Conservation (phyloP, 1,284 basidiomycete genomes). For the Rhodotorula sp. region DNA sequence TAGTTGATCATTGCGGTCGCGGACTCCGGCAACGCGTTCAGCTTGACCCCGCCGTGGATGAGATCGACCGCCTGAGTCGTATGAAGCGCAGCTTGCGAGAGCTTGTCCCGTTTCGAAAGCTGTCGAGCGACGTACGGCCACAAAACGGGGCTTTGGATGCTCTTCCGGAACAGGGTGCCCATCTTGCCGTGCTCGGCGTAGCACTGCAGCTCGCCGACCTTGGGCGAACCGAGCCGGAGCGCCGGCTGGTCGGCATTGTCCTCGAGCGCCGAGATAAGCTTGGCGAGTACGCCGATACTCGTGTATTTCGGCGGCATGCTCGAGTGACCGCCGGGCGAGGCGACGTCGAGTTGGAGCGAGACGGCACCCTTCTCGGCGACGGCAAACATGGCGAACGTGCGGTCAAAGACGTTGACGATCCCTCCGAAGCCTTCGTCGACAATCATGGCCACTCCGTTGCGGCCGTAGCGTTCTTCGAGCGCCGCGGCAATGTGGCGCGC, state of each 20-base stretch:
- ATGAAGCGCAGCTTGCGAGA: slow-evolving; percentile 55
- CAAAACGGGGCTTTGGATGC: slow-evolving; percentile 50
- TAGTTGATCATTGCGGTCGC: slow-evolving; percentile 56
- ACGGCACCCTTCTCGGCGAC: slow-evolving; percentile 54
- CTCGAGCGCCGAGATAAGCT: slow-evolving; percentile 60
- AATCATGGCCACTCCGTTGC: slow-evolving; percentile 62
- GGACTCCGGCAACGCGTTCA: slow-evolving; percentile 44
- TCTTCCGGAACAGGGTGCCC: slow-evolving; percentile 51
- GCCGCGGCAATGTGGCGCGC: slow-evolving; percentile 57
- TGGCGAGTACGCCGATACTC: slow-evolving; percentile 63
- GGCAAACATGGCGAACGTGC: slow-evolving; percentile 50
- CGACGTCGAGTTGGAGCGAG: slow-evolving; percentile 40
- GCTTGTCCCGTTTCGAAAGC: slow-evolving; percentile 52
- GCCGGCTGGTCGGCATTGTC: slow-evolving; percentile 54
- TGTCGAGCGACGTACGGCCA: slow-evolving; percentile 54
- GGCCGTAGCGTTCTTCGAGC: slow-evolving; percentile 60
- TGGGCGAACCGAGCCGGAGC: slow-evolving; percentile 51
- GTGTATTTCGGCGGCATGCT: slow-evolving; percentile 41
- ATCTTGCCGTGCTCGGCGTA: slow-evolving; percentile 57
- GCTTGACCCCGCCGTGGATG: slow-evolving; percentile 66
- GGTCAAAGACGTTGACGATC: slow-evolving; percentile 48
- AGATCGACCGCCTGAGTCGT: slow-evolving; percentile 62
- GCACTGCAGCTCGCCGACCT: slow-evolving; percentile 54
- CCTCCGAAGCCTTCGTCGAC: slow-evolving; percentile 55
- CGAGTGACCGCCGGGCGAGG: slow-evolving; percentile 44